Evolutionary conservation across 2,329 filamentous ascomycete genomes (phyloP), one percentile per base, ranked within the genome.

Genomic region (Aspergillus terreus): DNA sequence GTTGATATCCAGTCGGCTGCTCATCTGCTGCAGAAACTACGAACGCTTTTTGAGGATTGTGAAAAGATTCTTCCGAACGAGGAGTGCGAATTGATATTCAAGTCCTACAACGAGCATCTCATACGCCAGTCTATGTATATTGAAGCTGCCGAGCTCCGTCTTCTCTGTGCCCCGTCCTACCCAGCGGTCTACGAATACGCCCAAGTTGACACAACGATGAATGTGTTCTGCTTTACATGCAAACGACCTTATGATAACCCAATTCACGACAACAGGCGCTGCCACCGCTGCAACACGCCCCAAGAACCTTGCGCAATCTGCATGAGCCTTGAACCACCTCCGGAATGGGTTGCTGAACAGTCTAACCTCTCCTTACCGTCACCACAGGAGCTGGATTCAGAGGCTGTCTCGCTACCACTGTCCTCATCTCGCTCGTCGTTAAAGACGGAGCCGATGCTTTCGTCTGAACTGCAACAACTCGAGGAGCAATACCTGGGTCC

Each of bases 171-270:
- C 48, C 77, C 81, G 3, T 69, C 70, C 3, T 82, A 82, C 53
- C 79, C 80, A 7, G 70, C 76, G 7, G 78, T 83, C 15, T 82
- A 82, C 59, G 80, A 83, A 51, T 79, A 82, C 58, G 76, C 75
- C 1, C 69, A 81, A 23, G 75, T 76, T 49, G 80, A 82, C 54
- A 81, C 77, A 10, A 75, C 73, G 50, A 72, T 83, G 41, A 78
- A 78, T 47, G 70, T 82, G 6, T 73, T 76, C 56, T 85, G 82
- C 61, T 76, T 78, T 33, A 75, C 74, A 42, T 85, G 83, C 69
- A 78, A 77, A 56, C 78, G 78, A 42, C 76, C 80, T 5, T 79
- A 81, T 57, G 78, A 78, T 52, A 78, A 79, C 44, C 73, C 78
- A 1, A 65, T 55, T 21, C 71, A 71, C 32, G 74, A 78, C 52